Conservation (phyloP, 768 basidiomycete genomes). For the Serendipita sp. region DNA sequence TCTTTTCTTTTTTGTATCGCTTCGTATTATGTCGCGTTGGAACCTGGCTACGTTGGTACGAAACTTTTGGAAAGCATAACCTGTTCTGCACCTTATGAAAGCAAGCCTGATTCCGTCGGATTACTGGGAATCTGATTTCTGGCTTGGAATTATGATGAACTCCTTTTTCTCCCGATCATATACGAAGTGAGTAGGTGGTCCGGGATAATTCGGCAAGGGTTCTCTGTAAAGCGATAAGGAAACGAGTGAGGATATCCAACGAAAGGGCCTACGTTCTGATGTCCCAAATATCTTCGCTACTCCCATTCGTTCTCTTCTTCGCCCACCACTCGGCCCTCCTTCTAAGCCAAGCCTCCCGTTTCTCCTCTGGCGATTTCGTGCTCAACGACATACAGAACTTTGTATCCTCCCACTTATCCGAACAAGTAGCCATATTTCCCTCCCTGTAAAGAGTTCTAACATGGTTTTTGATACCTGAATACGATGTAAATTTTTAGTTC, state of each 20-base stretch:
- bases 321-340: conserved; percentile 95
- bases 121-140: background rate
- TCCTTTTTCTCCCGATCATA: background rate
- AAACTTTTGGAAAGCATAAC: background rate
- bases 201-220: conserved; percentile 35
- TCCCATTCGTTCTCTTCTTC: conserved; percentile 48
- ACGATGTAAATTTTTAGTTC: too few relatives aligned
- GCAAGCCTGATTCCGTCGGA: background rate
- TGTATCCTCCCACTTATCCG: conserved; percentile 73
- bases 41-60: background rate
- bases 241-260: background rate
- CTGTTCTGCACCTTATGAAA: background rate
- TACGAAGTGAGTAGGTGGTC: background rate
- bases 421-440: conserved; percentile 58
- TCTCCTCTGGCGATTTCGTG: conserved; percentile 56
- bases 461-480: conserved; percentile 60
- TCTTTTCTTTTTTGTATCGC: background rate
- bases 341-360: conserved; percentile 69
- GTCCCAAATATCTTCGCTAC: conserved; percentile 94
- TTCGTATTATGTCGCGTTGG: too few relatives aligned
- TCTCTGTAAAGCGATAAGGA: conserved; percentile 23
- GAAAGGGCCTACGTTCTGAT: conserved; percentile 48
- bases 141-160: background rate
- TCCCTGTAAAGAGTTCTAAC: conserved; percentile 75
- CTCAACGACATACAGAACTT: conserved; percentile 88